Evolutionary conservation across 306 rosid genomes (phyloP).

Genomic region (Quillaja saponaria): DNA sequence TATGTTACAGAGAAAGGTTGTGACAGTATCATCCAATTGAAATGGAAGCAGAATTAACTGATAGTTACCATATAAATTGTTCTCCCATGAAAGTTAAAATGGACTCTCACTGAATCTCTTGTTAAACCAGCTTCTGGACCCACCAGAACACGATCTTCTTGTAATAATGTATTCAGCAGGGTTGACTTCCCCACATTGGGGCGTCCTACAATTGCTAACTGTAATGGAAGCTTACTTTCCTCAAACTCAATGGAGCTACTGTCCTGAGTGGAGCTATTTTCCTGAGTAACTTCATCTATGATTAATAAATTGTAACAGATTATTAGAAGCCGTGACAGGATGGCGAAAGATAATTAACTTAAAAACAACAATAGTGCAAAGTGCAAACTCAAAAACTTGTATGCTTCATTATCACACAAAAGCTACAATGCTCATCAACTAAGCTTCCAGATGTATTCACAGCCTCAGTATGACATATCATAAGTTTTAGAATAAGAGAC

Average conservation of each 20-base stretch:
- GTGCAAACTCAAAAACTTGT: conserved; percentile 19
- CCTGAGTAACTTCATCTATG: conserved; percentile 48
- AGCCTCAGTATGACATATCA: too few relatives aligned
- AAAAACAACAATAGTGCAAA: too few relatives aligned
- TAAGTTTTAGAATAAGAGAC: too few relatives aligned
- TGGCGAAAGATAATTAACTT: too few relatives aligned
- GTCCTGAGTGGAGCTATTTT: conserved; percentile 35
- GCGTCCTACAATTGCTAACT: conserved; percentile 93
- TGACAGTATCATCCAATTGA: too few relatives aligned
- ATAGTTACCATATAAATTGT: conserved; percentile 65
- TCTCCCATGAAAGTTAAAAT: conserved; percentile 87
- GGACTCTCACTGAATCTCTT: conserved; percentile 91
- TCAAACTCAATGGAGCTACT: conserved; percentile 44
- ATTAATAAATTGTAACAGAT: conserved; percentile 26
- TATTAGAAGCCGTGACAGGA: conserved; percentile 17
- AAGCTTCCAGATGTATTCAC: not conserved
- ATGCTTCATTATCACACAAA: too few relatives aligned
- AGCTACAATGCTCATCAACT: too few relatives aligned
- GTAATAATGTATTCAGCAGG: conserved; percentile 77
- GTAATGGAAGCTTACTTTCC: conserved; percentile 70
- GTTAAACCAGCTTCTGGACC: conserved; percentile 98
- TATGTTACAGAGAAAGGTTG: too few relatives aligned
- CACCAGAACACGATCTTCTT: conserved; percentile 90
- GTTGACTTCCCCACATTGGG: conserved; percentile 98
- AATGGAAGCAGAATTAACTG: not conserved